These are phyloP conservation scores for Sporothrix pseudoabietina DNA, from an alignment of 2,329 filamentous ascomycete genomes.

Conservation along the genomic window DNA sequence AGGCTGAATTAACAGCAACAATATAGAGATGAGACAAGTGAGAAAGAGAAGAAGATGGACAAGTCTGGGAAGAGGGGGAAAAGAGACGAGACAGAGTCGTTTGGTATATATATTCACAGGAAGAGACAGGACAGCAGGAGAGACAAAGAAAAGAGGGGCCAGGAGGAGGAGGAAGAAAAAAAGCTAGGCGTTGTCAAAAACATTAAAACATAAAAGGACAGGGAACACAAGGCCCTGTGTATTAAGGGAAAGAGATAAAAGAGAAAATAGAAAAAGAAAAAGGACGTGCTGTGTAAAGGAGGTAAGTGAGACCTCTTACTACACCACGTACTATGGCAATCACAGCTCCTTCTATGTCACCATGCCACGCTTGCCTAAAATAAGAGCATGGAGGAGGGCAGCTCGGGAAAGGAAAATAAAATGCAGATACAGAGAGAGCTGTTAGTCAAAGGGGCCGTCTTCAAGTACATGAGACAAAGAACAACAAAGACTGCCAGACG, in stretches of 20 bases:
- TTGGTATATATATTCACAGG: slow-evolving; percentile 5
- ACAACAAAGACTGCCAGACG: slow-evolving; percentile 6
- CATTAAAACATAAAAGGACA: background rate
- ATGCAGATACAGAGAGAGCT: background rate
- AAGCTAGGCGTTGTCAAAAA: background rate
- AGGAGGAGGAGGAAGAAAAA: background rate
- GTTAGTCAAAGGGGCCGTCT: background rate
- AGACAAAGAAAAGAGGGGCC: background rate
- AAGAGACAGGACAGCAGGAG: too few species aligned
- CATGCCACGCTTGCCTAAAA: background rate
- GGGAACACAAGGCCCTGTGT: background rate
- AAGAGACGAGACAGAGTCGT: background rate
- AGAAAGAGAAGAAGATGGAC: background rate
- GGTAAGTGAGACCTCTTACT: background rate
- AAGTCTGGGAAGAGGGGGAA: background rate
- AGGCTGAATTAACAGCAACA: background rate
- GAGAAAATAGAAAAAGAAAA: background rate
- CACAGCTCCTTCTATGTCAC: background rate
- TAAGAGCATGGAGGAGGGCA: background rate
- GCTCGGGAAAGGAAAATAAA: background rate
- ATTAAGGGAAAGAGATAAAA: background rate
- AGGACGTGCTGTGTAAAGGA: too few species aligned
- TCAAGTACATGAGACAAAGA: slow-evolving; percentile 21
- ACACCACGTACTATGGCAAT: background rate
- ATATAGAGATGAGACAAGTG: background rate